Conservation (phyloP, 148 eudicot genomes). For the Amaranthus cruentus region DNA sequence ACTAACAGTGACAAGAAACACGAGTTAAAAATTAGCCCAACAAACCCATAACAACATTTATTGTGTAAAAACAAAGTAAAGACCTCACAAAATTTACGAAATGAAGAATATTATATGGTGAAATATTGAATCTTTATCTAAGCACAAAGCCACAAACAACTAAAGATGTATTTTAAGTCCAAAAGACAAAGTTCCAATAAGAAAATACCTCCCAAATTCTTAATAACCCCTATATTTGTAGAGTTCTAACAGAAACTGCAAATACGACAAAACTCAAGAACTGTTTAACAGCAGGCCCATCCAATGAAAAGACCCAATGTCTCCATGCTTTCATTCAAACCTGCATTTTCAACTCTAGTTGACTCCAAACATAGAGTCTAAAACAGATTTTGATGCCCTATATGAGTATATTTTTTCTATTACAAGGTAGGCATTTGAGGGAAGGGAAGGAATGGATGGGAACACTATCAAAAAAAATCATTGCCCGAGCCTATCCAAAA, state of each 20-base stretch:
- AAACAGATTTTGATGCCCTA: not conserved
- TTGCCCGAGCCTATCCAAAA: too few species aligned
- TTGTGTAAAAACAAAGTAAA: not conserved
- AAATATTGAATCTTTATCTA: not conserved
- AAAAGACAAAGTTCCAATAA: not conserved
- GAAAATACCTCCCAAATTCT: not conserved
- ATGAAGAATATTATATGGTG: not conserved
- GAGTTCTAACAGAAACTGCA: not conserved
- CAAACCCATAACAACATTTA: not conserved
- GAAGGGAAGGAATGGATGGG: too few species aligned
- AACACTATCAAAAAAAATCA: too few species aligned
- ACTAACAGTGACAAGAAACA: not conserved
- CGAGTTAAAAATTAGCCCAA: not conserved
- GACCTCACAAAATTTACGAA: not conserved
- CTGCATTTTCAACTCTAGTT: not conserved
- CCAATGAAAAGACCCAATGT: not conserved
- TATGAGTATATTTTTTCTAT: too few species aligned
- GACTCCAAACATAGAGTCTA: not conserved
- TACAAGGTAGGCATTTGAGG: too few species aligned
- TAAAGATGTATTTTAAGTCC: not conserved
- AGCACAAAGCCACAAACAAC: not conserved
- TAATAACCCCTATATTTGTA: not conserved
- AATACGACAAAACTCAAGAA: not conserved
- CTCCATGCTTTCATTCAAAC: not conserved
- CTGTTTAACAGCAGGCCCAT: not conserved